Percentiles rank a stretch among this genome's conserved stretches.
phyloP scores from a whole-genome alignment of 176 grass and related monocot species.

The Phoenix roebelenii region DNA sequence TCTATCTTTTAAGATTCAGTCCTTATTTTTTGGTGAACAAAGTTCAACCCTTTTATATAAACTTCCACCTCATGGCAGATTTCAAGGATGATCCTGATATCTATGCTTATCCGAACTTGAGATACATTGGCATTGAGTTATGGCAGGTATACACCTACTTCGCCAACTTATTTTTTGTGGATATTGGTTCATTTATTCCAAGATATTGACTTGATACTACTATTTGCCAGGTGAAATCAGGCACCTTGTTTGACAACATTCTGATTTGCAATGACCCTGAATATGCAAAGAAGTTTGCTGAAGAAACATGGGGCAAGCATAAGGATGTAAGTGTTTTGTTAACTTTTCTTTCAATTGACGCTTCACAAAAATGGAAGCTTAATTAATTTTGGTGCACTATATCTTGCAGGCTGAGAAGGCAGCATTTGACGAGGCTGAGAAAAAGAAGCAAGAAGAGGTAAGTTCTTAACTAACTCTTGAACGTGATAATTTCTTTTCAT shows the following conservation, averaged over 20 bases:
- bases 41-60: not conserved
- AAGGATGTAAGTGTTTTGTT: slow-evolving; percentile 48
- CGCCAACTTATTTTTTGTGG: not conserved
- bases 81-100: slow-evolving; percentile 85
- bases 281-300: slow-evolving; percentile 65
- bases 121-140: slow-evolving; percentile 92
- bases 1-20: not conserved
- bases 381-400: not conserved
- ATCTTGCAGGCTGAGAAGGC: slow-evolving; percentile 75
- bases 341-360: not conserved
- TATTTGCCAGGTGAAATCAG: slow-evolving; percentile 69
- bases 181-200: not conserved
- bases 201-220: not conserved
- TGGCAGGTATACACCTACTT: slow-evolving; percentile 48
- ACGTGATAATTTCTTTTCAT: too few relatives aligned
- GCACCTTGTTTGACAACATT: slow-evolving; percentile 87
- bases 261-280: slow-evolving; percentile 66
- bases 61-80: slow-evolving; percentile 34
- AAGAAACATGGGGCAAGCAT: slow-evolving; percentile 69
- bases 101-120: slow-evolving; percentile 69
- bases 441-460: slow-evolving; percentile 91
- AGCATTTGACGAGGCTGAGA: slow-evolving; percentile 88
- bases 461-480: slow-evolving; percentile 5
- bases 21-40: too few relatives aligned
- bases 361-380: not conserved